These are phyloP conservation scores for Leccinellum rugosiceps DNA, from an alignment of 768 basidiomycete species.

Conservation along the genomic window DNA sequence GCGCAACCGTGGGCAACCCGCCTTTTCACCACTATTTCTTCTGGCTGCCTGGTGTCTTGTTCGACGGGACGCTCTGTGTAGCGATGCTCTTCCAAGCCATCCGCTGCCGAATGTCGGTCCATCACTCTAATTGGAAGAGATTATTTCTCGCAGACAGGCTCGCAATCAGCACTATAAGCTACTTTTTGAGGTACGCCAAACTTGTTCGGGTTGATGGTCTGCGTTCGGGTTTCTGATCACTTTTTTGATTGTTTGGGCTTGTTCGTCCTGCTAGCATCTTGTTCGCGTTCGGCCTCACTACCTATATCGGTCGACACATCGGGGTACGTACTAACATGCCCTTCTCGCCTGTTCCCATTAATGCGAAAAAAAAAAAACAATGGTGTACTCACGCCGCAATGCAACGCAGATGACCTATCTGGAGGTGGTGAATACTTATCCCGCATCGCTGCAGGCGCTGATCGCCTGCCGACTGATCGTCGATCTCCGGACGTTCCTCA, in stretches of 20 bases:
- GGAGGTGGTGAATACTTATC: slow-evolving; percentile 4
- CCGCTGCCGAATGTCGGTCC: background rate
- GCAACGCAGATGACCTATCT: background rate
- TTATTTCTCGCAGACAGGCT: slow-evolving; percentile 5
- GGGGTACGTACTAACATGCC: background rate
- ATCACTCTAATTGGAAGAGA: background rate
- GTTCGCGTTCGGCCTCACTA: slow-evolving; percentile 1
- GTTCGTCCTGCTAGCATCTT: slow-evolving; percentile 6
- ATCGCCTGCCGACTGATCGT: slow-evolving; percentile 11
- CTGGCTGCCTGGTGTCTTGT: slow-evolving; percentile 11
- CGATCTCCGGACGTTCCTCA: slow-evolving; percentile 1
- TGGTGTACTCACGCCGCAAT: background rate
- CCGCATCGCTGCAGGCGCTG: background rate
- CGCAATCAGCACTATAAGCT: slow-evolving; percentile 13
- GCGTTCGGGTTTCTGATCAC: background rate
- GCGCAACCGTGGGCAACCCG: background rate
- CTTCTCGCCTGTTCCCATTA: background rate
- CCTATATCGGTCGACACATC: background rate
- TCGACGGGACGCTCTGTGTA: slow-evolving; percentile 6
- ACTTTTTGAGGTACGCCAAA: slow-evolving; percentile 14
- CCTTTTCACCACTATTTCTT: background rate
- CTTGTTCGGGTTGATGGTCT: background rate
- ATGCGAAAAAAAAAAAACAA: background rate
- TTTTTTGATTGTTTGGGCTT: background rate
- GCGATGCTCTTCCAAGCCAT: slow-evolving; percentile 6